Conservation (phyloP, 2,329 filamentous ascomycete genomes). For the Dactylellina haptotyla region DNA sequence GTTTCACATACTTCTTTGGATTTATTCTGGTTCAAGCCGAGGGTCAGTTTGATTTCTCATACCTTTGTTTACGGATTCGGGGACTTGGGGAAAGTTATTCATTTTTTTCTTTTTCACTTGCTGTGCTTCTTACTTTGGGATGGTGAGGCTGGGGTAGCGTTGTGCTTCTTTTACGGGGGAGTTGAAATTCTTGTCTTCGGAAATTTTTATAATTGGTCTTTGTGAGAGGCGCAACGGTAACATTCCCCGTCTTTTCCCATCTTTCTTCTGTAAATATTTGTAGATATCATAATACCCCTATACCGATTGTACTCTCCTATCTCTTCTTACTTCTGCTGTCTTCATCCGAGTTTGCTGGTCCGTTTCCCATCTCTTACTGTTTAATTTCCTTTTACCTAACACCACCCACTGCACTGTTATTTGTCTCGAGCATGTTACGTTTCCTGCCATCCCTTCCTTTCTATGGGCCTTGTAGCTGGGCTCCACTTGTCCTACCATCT, state of each 20-base stretch:
- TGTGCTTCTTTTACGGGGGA: constrained; percentile 49
- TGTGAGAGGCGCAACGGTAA: constrained; percentile 52
- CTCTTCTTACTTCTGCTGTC: constrained; percentile 29
- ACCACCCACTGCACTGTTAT: background rate
- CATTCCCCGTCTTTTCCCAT: constrained; percentile 50
- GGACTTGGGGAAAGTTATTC: constrained; percentile 21
- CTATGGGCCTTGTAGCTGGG: background rate
- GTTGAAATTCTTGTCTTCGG: constrained; percentile 46
- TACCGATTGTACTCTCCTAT: constrained; percentile 54
- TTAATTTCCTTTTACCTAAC: constrained; percentile 12
- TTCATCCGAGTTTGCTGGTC: constrained; percentile 15
- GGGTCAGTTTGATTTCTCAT: too few species aligned
- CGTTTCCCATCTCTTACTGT: background rate
- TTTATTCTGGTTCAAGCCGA: too few species aligned
- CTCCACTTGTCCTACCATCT: constrained; percentile 7
- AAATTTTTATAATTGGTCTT: constrained; percentile 42
- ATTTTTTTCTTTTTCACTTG: constrained; percentile 23
- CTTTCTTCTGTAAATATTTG: constrained; percentile 52
- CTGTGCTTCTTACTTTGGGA: constrained; percentile 26
- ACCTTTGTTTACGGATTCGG: background rate
- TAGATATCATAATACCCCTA: constrained; percentile 49
- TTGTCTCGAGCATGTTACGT: constrained; percentile 13
- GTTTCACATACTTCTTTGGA: background rate
- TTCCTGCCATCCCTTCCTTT: constrained; percentile 9
- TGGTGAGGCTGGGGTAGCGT: constrained; percentile 46